Evolutionary conservation across 1,284 basidiomycete genomes (phyloP).

Genomic region (Omphalotus olearius): DNA sequence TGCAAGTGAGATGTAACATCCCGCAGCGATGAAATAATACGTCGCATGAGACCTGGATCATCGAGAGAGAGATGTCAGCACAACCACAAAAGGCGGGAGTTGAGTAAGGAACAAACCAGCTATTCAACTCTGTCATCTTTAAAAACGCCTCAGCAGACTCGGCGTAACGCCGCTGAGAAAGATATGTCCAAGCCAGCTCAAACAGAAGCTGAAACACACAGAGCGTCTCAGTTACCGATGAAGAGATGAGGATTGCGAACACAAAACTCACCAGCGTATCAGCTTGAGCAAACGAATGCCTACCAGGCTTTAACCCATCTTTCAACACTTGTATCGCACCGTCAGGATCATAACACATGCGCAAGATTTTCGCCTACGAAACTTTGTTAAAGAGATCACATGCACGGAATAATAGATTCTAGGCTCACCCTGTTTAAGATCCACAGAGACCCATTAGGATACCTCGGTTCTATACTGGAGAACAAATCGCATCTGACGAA

Average conservation of each 20-base stretch:
- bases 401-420: conserved; percentile 1
- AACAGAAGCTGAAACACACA: conserved; percentile 53
- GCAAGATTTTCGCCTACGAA: conserved; percentile 64
- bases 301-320: conserved; percentile 47
- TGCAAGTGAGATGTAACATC: conserved; percentile 20
- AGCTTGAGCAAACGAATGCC: conserved; percentile 53
- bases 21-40: conserved; percentile 71
- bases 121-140: conserved; percentile 60
- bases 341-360: conserved; percentile 61
- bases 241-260: too few species aligned
- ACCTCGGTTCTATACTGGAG: conserved; percentile 46
- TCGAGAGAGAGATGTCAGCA: background rate
- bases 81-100: too few species aligned
- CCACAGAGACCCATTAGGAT: conserved; percentile 71
- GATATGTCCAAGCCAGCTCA: conserved; percentile 72
- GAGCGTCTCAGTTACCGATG: too few species aligned
- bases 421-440: conserved; percentile 53
- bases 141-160: conserved; percentile 67
- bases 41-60: conserved; percentile 64
- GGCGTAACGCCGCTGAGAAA: conserved; percentile 58
- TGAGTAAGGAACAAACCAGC: conserved; percentile 42
- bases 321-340: conserved; percentile 60
- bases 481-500: too few species aligned
- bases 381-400: background rate
- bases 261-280: conserved; percentile 57